Percentiles rank a stretch among this genome's conserved stretches.
These are phyloP conservation scores for Pichia rugopelliculosa DNA, from an alignment of 805 yeast genomes.

Conservation along the genomic window DNA sequence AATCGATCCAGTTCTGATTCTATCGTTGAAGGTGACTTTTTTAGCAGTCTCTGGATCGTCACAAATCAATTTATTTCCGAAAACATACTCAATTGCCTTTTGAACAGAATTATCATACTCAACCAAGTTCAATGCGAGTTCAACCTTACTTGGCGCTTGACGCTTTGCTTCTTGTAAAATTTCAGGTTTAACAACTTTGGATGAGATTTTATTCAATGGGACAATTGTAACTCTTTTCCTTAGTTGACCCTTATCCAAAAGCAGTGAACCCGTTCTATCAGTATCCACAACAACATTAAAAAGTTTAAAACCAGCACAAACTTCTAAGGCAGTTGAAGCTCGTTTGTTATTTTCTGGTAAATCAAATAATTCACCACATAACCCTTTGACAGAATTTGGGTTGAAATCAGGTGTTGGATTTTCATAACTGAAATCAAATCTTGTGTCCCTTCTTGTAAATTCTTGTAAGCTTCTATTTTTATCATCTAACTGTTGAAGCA, in stretches of 20 bases:
- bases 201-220: slow-evolving; percentile 79
- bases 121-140: slow-evolving; percentile 77
- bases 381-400: slow-evolving; percentile 65
- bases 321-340: slow-evolving; percentile 78
- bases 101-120: slow-evolving; percentile 63
- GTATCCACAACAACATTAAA: slow-evolving; percentile 88
- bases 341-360: slow-evolving; percentile 48
- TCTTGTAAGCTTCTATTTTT: slow-evolving; percentile 43
- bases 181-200: slow-evolving; percentile 46
- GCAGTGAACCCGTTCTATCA: slow-evolving; percentile 74
- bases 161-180: slow-evolving; percentile 59
- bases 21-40: slow-evolving; percentile 77
- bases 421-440: slow-evolving; percentile 67
- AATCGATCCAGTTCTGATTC: slow-evolving; percentile 71
- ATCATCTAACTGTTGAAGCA: slow-evolving; percentile 38
- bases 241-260: slow-evolving; percentile 71
- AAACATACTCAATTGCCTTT: slow-evolving; percentile 85
- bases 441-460: slow-evolving; percentile 57
- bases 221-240: slow-evolving; percentile 82
- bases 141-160: slow-evolving; percentile 79
- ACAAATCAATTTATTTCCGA: slow-evolving; percentile 87
- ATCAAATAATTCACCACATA: slow-evolving; percentile 78
- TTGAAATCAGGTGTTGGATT: slow-evolving; percentile 58
- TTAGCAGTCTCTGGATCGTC: slow-evolving; percentile 84
- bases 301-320: slow-evolving; percentile 87